phyloP scores from a whole-genome alignment of 805 yeast genomes.

The Komagataella pseudopastoris region DNA sequence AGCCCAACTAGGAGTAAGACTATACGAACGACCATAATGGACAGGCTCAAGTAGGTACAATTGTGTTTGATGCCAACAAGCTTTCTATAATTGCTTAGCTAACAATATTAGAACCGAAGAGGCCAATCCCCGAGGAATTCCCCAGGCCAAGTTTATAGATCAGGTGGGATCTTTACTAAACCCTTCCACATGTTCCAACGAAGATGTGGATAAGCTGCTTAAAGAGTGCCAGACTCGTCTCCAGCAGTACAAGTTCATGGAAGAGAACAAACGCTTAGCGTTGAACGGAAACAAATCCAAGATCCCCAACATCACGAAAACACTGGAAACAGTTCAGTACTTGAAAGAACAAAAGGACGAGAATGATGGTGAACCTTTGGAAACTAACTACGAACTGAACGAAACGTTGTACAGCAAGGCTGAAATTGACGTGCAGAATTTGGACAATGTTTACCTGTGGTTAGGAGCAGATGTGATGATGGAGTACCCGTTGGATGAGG shows the following conservation, averaged over 20 bases:
- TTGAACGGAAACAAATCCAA: slow-evolving; percentile 43
- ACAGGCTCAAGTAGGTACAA: slow-evolving; percentile 5
- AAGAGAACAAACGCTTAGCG: slow-evolving; percentile 35
- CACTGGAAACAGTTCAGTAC: slow-evolving; percentile 59
- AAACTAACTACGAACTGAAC: slow-evolving; percentile 69
- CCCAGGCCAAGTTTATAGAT: slow-evolving; percentile 89
- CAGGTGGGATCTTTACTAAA: slow-evolving; percentile 65
- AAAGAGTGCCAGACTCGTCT: slow-evolving; percentile 73
- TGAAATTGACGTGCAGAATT: slow-evolving; percentile 40
- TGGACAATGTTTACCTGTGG: slow-evolving; percentile 69
- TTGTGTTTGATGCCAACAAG: neutral
- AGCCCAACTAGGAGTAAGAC: neutral
- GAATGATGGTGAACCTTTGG: slow-evolving; percentile 15
- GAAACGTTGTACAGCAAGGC: slow-evolving; percentile 89
- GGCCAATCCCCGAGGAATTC: slow-evolving; percentile 87
- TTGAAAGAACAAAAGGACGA: slow-evolving; percentile 34
- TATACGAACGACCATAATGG: slow-evolving; percentile 1
- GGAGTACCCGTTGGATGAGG: slow-evolving; percentile 86
- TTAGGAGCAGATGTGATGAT: slow-evolving; percentile 98
- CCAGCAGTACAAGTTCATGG: slow-evolving; percentile 88
- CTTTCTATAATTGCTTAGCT: neutral
- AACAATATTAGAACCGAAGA: slow-evolving; percentile 31
- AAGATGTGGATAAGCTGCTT: slow-evolving; percentile 32
- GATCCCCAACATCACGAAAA: slow-evolving; percentile 86
- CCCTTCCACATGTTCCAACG: slow-evolving; percentile 15